phyloP scores from a whole-genome alignment of 495 filamentous ascomycete genomes.

The Penicillium chermesinum region DNA sequence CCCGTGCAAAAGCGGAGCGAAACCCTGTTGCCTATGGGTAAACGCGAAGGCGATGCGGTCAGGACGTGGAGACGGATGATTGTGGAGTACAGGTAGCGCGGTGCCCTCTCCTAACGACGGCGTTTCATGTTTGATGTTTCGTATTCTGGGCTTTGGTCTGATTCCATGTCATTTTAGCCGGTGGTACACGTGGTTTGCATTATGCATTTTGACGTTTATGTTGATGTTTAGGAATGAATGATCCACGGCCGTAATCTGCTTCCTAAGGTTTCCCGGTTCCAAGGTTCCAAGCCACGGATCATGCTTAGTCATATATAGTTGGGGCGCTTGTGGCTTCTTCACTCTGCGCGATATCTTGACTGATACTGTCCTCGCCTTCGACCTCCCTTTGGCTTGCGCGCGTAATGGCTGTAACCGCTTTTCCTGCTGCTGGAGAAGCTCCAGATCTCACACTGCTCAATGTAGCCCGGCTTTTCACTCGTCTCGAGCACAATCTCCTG shows the following conservation, averaged over 20 bases:
- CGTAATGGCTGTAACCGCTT: conserved; percentile 33
- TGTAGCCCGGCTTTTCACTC: conserved; percentile 65
- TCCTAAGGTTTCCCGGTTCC: too few relatives aligned
- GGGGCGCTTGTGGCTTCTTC: background rate
- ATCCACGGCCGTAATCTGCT: too few relatives aligned
- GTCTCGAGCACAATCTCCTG: conserved; percentile 69
- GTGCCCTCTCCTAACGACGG: background rate
- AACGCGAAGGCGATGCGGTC: conserved; percentile 27
- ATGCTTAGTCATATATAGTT: conserved; percentile 2
- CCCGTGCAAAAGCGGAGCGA: conserved; percentile 23
- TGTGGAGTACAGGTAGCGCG: conserved; percentile 32
- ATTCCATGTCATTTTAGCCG: background rate
- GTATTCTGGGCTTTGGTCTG: conserved; percentile 3
- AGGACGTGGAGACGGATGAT: conserved; percentile 32
- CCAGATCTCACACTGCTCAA: conserved; percentile 49
- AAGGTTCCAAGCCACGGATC: background rate
- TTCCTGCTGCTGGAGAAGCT: conserved; percentile 21
- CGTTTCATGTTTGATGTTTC: background rate
- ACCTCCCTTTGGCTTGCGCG: background rate
- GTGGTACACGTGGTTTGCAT: too few relatives aligned
- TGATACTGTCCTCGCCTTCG: background rate
- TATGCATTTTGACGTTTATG: too few relatives aligned
- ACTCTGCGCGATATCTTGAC: background rate
- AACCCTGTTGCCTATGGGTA: conserved; percentile 25
- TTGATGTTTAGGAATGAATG: too few relatives aligned